Percentiles rank a stretch among this genome's conserved stretches.
Conservation (phyloP, 176 grass and related monocot genomes). For the Chrysopogon serrulatus region DNA sequence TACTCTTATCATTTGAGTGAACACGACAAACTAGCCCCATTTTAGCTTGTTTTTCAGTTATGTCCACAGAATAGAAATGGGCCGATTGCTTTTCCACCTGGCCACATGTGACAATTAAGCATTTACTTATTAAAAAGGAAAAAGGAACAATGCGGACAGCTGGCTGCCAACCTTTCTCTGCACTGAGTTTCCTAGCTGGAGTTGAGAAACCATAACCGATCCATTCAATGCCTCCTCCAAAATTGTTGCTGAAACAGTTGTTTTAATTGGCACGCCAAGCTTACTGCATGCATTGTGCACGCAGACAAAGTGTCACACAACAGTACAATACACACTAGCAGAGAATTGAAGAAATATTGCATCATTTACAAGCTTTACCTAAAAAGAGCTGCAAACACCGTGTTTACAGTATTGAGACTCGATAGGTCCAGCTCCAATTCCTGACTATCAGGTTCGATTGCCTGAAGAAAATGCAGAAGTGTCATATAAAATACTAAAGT, state of each 20-base stretch:
- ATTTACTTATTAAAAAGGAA: conserved; percentile 8
- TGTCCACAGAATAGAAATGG: conserved; percentile 90
- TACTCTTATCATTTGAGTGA: conserved; percentile 81
- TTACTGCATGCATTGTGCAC: conserved; percentile 46
- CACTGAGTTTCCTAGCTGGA: conserved; percentile 67
- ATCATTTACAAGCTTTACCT: conserved; percentile 44
- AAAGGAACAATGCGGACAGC: conserved; percentile 33
- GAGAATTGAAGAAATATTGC: background rate
- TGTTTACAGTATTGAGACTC: conserved; percentile 92
- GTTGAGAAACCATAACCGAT: conserved; percentile 57
- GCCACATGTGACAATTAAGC: conserved; percentile 33
- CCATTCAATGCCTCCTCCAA: conserved; percentile 98
- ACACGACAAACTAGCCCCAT: conserved; percentile 88
- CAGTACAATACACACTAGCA: background rate
- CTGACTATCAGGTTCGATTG: conserved; percentile 83
- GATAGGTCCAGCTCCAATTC: conserved; percentile 98
- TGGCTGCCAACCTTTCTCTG: conserved; percentile 61
- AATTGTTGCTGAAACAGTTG: conserved; percentile 93
- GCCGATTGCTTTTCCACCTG: conserved; percentile 98
- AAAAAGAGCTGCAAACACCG: conserved; percentile 96
- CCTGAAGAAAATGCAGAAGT: conserved; percentile 42
- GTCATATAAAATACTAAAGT: background rate
- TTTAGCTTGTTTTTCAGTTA: conserved; percentile 79
- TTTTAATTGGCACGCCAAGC: conserved; percentile 97
- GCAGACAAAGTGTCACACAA: background rate